Percentiles rank a stretch among this genome's conserved stretches.
Conservation (phyloP, 257 asterid species). For the Solanum boliviense region DNA sequence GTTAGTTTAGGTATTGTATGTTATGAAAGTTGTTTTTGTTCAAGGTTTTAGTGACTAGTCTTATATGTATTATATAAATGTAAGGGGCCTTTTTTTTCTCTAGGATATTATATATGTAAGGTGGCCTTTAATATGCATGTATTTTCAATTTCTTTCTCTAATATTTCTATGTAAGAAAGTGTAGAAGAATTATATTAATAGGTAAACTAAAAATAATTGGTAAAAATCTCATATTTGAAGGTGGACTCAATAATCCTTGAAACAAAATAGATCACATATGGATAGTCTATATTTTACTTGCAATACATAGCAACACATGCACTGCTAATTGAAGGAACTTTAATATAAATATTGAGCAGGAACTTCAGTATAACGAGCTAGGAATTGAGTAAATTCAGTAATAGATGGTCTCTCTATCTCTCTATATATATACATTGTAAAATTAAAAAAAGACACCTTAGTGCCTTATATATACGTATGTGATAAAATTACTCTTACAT, state of each 20-base stretch:
- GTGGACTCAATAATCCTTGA: not conserved
- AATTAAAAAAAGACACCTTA: not conserved
- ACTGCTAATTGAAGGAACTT: not conserved
- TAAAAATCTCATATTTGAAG: not conserved
- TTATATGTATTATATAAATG: not conserved
- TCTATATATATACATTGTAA: not conserved
- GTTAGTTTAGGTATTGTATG: not conserved
- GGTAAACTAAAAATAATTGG: not conserved
- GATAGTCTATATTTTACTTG: not conserved
- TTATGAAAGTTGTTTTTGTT: not conserved
- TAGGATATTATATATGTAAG: not conserved
- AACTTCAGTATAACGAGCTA: not conserved
- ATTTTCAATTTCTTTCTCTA: not conserved
- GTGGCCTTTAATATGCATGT: not conserved
- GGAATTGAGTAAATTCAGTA: not conserved
- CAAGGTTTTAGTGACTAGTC: not conserved
- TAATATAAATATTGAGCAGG: too few relatives aligned
- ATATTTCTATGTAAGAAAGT: rapidly evolving
- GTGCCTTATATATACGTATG: not conserved
- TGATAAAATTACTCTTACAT: not conserved
- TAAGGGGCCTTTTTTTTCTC: not conserved
- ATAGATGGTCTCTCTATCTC: not conserved
- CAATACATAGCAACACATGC: too few relatives aligned
- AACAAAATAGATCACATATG: not conserved
- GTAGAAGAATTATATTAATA: not conserved